These are phyloP conservation scores for Priceomyces carsonii DNA, from an alignment of 805 yeast genomes.

Conservation along the genomic window DNA sequence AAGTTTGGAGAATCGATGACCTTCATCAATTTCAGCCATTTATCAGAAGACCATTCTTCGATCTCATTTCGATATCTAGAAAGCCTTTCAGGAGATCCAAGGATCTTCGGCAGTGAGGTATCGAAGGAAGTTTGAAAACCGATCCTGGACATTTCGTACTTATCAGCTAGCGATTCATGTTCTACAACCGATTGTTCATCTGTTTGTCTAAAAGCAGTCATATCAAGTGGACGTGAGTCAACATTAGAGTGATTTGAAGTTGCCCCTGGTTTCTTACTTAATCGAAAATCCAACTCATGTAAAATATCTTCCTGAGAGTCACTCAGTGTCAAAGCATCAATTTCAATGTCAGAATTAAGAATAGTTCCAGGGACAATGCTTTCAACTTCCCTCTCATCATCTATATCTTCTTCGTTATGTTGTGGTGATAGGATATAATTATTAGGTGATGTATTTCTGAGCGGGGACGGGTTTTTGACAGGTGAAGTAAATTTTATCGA, in stretches of 20 bases:
- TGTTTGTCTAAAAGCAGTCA: too few species aligned
- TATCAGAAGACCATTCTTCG: conserved; percentile 26
- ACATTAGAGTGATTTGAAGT: too few species aligned
- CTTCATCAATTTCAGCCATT: conserved; percentile 33
- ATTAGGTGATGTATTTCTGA: too few species aligned
- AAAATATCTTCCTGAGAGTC: conserved; percentile 18
- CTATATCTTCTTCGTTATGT: neutral
- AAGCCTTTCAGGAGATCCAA: neutral
- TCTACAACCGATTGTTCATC: neutral
- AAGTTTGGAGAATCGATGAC: conserved; percentile 28
- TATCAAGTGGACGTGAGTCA: too few species aligned
- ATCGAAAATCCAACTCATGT: conserved; percentile 18
- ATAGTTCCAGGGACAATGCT: neutral
- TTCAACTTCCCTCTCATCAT: neutral
- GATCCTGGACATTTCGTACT: neutral
- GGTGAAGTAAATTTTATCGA: conserved; percentile 2
- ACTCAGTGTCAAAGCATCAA: conserved; percentile 10
- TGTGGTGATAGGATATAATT: too few species aligned
- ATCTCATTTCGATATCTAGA: too few species aligned
- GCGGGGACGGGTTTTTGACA: conserved; percentile 5
- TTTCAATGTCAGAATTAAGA: neutral
- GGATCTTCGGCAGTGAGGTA: conserved; percentile 5
- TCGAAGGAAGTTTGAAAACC: conserved; percentile 2
- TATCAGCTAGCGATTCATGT: neutral
- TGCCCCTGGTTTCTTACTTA: too few species aligned